Conservation (phyloP, 2,329 filamentous ascomycete genomes). For the Penicillium crustosum region DNA sequence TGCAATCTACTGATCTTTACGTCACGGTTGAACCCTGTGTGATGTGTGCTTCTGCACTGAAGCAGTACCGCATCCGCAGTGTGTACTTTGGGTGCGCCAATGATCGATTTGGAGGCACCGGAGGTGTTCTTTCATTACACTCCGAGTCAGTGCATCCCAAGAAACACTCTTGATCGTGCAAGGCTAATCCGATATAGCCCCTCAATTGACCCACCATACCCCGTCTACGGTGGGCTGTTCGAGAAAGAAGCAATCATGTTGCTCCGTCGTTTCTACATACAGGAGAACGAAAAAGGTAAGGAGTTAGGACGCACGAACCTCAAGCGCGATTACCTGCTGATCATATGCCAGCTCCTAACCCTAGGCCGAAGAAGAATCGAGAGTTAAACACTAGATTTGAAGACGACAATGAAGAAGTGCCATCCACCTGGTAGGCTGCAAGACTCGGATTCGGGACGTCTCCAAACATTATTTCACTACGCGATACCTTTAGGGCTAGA, state of each 20-base stretch:
- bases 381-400: slow-evolving; percentile 61
- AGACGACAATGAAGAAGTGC: slow-evolving; percentile 12
- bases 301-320: not conserved
- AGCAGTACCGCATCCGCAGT: slow-evolving; percentile 81
- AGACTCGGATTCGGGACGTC: not conserved
- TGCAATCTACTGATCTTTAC: slow-evolving; percentile 78
- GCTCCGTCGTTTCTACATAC: slow-evolving; percentile 90
- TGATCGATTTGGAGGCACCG: slow-evolving; percentile 94
- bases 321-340: slow-evolving; percentile 11
- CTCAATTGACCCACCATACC: slow-evolving; percentile 74
- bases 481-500: not conserved
- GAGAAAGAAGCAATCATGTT: slow-evolving; percentile 91
- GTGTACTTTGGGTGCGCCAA: slow-evolving; percentile 96
- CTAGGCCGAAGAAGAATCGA: slow-evolving; percentile 63
- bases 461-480: not conserved
- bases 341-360: slow-evolving; percentile 55
- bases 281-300: slow-evolving; percentile 88
- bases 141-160: slow-evolving; percentile 53
- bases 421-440: not conserved
- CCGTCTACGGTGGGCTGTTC: slow-evolving; percentile 82
- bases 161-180: not conserved
- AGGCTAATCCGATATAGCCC: slow-evolving; percentile 47
- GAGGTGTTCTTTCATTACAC: slow-evolving; percentile 87
- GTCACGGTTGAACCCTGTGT: slow-evolving; percentile 98
- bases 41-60: slow-evolving; percentile 93